These are phyloP conservation scores for Coniochaeta sp. DNA, from an alignment of 2,329 filamentous ascomycete species.

Conservation along the genomic window DNA sequence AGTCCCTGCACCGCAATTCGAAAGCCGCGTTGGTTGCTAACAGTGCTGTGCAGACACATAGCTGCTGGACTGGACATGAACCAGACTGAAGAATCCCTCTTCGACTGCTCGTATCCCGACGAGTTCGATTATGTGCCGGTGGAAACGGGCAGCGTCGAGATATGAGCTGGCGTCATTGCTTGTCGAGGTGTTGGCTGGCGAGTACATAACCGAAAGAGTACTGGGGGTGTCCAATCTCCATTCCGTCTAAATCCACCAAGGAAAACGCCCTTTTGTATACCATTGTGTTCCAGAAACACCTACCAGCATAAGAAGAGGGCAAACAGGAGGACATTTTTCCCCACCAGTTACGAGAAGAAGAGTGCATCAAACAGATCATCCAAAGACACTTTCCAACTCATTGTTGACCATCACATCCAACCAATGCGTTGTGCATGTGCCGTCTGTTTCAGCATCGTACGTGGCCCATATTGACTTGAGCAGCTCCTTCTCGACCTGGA, in stretches of 20 bases:
- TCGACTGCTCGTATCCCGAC: conserved; percentile 21
- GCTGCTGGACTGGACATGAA: conserved; percentile 40
- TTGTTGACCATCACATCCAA: conserved; percentile 31
- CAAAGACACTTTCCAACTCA: conserved; percentile 18
- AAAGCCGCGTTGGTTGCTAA: conserved; percentile 2
- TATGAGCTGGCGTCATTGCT: conserved; percentile 2
- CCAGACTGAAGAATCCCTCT: conserved; percentile 40
- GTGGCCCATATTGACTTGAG: conserved; percentile 33
- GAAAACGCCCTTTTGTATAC: neutral
- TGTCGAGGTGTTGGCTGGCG: neutral
- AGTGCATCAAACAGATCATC: conserved; percentile 1
- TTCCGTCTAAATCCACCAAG: neutral
- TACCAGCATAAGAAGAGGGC: too few species aligned
- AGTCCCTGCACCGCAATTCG: conserved; percentile 13
- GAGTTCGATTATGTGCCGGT: conserved; percentile 16
- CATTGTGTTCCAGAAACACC: too few species aligned
- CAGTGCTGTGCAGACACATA: conserved; percentile 29
- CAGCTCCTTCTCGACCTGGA: conserved; percentile 32
- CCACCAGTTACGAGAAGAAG: neutral
- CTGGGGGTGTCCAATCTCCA: too few species aligned
- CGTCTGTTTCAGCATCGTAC: conserved; percentile 29
- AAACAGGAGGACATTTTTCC: neutral
- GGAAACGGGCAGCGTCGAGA: conserved; percentile 10
- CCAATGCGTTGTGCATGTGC: conserved; percentile 29
- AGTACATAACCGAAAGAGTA: neutral